phyloP scores from a whole-genome alignment of 2,329 filamentous ascomycete species.

The Triangularia verruculosa region DNA sequence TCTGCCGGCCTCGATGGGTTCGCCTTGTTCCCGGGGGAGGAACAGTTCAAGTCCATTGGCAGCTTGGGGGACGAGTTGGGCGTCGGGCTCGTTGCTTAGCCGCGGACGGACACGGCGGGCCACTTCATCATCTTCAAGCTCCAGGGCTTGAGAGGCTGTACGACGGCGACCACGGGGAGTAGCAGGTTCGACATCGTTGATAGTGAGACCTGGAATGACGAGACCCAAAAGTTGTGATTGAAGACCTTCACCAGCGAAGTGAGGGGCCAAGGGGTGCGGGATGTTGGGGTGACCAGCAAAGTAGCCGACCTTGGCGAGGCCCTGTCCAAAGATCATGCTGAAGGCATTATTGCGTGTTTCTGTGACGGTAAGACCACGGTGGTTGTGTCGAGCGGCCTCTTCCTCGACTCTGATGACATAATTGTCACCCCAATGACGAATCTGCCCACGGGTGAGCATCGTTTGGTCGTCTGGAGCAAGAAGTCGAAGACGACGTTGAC shows the following conservation, averaged over 20 bases:
- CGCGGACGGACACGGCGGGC: conserved; percentile 27
- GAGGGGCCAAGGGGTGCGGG: conserved; percentile 44
- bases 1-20: conserved; percentile 62
- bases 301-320: conserved; percentile 38
- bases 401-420: conserved; percentile 55
- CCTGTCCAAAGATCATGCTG: conserved; percentile 39
- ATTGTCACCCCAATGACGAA: conserved; percentile 41
- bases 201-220: conserved; percentile 18
- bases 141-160: conserved; percentile 44
- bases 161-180: conserved; percentile 38
- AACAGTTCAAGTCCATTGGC: not conserved
- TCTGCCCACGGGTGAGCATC: conserved; percentile 36
- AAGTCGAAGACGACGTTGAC: conserved; percentile 29
- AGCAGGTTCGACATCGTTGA: conserved; percentile 20
- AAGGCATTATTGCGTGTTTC: conserved; percentile 45
- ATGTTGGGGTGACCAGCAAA: conserved; percentile 32
- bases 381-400: conserved; percentile 28
- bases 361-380: conserved; percentile 27
- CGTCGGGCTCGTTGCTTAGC: conserved; percentile 18
- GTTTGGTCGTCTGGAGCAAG: conserved; percentile 33
- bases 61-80: conserved; percentile 7
- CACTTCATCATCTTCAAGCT: conserved; percentile 33
- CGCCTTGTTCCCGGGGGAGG: conserved; percentile 29
- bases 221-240: conserved; percentile 38
- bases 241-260: conserved; percentile 46